phyloP scores from a whole-genome alignment of 2,329 filamentous ascomycete genomes.

The Corinectria fuckeliana region DNA sequence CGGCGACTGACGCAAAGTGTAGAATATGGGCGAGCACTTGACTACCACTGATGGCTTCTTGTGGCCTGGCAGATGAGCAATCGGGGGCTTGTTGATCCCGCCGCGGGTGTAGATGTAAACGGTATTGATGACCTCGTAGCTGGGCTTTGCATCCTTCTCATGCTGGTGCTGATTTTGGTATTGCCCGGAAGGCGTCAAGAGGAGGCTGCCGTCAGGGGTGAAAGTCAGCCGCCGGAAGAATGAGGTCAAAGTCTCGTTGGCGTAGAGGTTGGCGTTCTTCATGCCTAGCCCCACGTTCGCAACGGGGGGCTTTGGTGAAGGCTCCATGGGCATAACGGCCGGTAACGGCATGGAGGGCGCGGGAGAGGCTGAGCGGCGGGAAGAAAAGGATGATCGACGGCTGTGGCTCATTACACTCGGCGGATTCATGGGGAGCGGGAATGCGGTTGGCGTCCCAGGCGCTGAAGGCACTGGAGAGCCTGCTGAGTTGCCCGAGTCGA shows the following conservation, averaged over 20 bases:
- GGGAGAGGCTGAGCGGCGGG: constrained; percentile 86
- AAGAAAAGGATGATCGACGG: constrained; percentile 91
- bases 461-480: constrained; percentile 90
- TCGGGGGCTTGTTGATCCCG: constrained; percentile 94
- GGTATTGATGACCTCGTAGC: constrained; percentile 91
- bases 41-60: constrained; percentile 98
- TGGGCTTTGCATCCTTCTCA: constrained; percentile 72
- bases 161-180: constrained; percentile 80
- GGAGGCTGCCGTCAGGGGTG: constrained; percentile 89
- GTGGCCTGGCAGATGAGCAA: constrained; percentile 93
- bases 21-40: constrained; percentile 89
- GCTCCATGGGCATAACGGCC: constrained; percentile 91
- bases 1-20: constrained; percentile 74
- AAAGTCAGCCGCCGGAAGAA: constrained; percentile 96
- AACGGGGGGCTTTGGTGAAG: constrained; percentile 79
- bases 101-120: constrained; percentile 98
- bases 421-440: constrained; percentile 91
- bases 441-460: constrained; percentile 91
- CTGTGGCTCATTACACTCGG: constrained; percentile 88
- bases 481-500: constrained; percentile 60
- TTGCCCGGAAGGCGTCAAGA: constrained; percentile 94
- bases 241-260: constrained; percentile 94
- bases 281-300: constrained; percentile 65
- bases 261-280: constrained; percentile 89
- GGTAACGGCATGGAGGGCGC: constrained; percentile 93